Evolutionary conservation across 1,139 yeast species (phyloP).

Genomic region (Yamadazyma aaseri): DNA sequence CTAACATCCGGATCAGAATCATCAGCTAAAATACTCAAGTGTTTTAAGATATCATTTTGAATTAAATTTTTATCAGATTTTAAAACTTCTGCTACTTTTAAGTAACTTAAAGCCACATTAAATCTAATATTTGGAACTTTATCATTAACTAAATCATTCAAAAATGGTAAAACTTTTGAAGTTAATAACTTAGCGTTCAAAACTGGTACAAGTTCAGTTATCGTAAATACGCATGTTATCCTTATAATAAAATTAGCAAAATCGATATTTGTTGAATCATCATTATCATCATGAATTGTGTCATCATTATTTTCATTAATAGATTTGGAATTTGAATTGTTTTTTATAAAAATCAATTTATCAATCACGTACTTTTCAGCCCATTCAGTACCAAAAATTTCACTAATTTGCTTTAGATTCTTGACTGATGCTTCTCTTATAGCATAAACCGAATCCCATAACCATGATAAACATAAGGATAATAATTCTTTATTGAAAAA

Average conservation of each 20-base stretch:
- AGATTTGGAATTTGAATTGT: slow-evolving; percentile 14
- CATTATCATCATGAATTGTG: slow-evolving; percentile 20
- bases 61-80: slow-evolving; percentile 18
- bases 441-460: slow-evolving; percentile 97
- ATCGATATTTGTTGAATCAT: slow-evolving; percentile 33
- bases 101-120: slow-evolving; percentile 86
- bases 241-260: slow-evolving; percentile 80
- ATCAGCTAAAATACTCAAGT: slow-evolving; percentile 59
- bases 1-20: slow-evolving; percentile 91
- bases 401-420: slow-evolving; percentile 76
- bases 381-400: slow-evolving; percentile 92
- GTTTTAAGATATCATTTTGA: slow-evolving; percentile 58
- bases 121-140: slow-evolving; percentile 93
- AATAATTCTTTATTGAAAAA: slow-evolving; percentile 92
- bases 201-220: slow-evolving; percentile 74
- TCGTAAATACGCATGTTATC: slow-evolving; percentile 85
- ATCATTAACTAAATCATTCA: slow-evolving; percentile 69
- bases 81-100: slow-evolving; percentile 56
- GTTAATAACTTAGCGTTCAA: slow-evolving; percentile 58
- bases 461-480: slow-evolving; percentile 90
- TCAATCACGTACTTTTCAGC: slow-evolving; percentile 81
- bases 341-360: slow-evolving; percentile 49
- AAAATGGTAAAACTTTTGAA: slow-evolving; percentile 73
- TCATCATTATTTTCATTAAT: slow-evolving; percentile 18
- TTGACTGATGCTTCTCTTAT: slow-evolving; percentile 94